Evolutionary conservation across 2,329 filamentous ascomycete genomes (phyloP).

Genomic region (Xylariaceae sp.): DNA sequence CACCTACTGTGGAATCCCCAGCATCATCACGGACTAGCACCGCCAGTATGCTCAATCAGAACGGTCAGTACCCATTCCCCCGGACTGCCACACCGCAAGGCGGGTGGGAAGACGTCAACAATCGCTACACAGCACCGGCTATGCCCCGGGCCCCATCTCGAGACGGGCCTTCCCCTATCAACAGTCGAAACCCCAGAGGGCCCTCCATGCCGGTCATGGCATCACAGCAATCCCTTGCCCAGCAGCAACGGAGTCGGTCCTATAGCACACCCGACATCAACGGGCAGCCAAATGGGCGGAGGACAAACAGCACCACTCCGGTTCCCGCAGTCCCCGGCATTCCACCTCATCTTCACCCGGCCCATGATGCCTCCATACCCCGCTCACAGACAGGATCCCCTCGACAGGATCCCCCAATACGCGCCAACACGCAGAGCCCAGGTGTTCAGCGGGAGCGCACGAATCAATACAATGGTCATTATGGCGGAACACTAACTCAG

Average conservation of each 20-base stretch:
- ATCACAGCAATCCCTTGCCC: slow-evolving; percentile 47
- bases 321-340: slow-evolving; percentile 75
- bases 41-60: slow-evolving; percentile 63
- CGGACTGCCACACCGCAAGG: slow-evolving; percentile 67
- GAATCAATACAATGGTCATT: slow-evolving; percentile 44
- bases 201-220: slow-evolving; percentile 75
- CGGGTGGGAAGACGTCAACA: slow-evolving; percentile 66
- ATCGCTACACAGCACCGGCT: slow-evolving; percentile 84
- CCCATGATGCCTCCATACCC: slow-evolving; percentile 62
- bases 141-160: slow-evolving; percentile 77
- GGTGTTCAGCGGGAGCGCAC: slow-evolving; percentile 60
- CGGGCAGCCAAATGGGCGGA: slow-evolving; percentile 56
- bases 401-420: slow-evolving; percentile 61
- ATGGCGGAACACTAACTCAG: slow-evolving; percentile 51
- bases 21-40: slow-evolving; percentile 72
- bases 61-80: slow-evolving; percentile 62
- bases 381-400: slow-evolving; percentile 83
- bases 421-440: slow-evolving; percentile 68
- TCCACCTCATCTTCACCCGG: slow-evolving; percentile 61
- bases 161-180: slow-evolving; percentile 63
- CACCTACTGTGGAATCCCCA: slow-evolving; percentile 76
- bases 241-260: slow-evolving; percentile 75
- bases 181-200: slow-evolving; percentile 65
- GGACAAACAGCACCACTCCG: slow-evolving; percentile 48
- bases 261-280: slow-evolving; percentile 96